These are phyloP conservation scores for Arabidopsis lyrata DNA, from an alignment of 441 rosid genomes.

Conservation along the genomic window DNA sequence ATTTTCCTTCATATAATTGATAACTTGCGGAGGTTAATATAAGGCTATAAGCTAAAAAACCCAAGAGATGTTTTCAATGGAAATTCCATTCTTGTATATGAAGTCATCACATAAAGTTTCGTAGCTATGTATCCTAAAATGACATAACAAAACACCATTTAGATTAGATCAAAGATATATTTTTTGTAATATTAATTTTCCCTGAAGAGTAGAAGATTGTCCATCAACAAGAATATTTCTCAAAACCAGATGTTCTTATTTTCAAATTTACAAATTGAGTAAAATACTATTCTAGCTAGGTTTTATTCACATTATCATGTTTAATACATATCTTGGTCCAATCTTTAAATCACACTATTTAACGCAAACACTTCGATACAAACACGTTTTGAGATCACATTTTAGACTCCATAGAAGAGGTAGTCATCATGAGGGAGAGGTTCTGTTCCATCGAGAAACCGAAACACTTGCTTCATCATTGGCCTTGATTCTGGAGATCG, in stretches of 20 bases:
- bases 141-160: neutral
- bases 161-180: neutral
- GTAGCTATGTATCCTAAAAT: neutral
- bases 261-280: conserved; percentile 8
- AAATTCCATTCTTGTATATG: neutral
- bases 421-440: conserved; percentile 28
- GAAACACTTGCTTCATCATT: conserved; percentile 30
- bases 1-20: neutral
- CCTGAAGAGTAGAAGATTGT: neutral
- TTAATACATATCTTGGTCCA: neutral
- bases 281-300: neutral
- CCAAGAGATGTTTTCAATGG: neutral
- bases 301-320: neutral
- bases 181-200: neutral
- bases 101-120: neutral
- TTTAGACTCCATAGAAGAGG: conserved; percentile 29
- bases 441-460: conserved; percentile 35
- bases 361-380: conserved; percentile 8
- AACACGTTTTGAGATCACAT: neutral
- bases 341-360: neutral
- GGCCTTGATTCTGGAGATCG: conserved; percentile 33
- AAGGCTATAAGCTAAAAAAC: neutral
- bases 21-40: neutral
- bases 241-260: neutral
- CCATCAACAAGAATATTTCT: neutral